Conservation (phyloP, 2,329 filamentous ascomycete species). For the Epichloe aotearoae region DNA sequence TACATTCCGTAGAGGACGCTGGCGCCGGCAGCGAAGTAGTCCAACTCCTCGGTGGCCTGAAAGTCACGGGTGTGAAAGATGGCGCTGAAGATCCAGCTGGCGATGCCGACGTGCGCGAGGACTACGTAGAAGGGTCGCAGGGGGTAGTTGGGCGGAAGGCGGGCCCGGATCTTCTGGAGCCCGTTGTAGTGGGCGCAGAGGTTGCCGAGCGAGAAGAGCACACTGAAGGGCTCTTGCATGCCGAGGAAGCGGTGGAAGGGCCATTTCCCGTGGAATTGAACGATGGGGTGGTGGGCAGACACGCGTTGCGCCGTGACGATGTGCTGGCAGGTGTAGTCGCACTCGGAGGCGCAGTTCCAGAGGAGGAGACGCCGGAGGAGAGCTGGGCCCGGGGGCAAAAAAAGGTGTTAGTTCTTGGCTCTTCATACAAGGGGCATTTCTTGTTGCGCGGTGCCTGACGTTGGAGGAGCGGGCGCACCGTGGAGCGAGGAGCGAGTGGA, state of each 20-base stretch:
- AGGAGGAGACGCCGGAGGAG: slow-evolving; percentile 73
- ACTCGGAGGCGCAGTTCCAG: slow-evolving; percentile 88
- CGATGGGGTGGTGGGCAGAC: slow-evolving; percentile 50
- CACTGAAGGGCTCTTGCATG: slow-evolving; percentile 88
- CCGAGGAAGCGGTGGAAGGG: slow-evolving; percentile 83
- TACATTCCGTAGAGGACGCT: slow-evolving; percentile 86
- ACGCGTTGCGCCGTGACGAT: slow-evolving; percentile 66
- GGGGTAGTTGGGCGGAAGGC: slow-evolving; percentile 60
- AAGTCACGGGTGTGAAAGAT: slow-evolving; percentile 91
- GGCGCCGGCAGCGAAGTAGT: slow-evolving; percentile 90
- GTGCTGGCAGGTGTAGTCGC: slow-evolving; percentile 96
- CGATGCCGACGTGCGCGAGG: slow-evolving; percentile 70
- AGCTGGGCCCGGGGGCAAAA: slow-evolving; percentile 35
- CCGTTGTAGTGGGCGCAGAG: slow-evolving; percentile 74
- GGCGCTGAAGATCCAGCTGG: slow-evolving; percentile 78
- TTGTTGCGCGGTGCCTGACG: background rate
- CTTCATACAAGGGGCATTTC: background rate
- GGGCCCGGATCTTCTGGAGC: slow-evolving; percentile 53
- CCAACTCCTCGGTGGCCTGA: slow-evolving; percentile 72
- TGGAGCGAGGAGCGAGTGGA: background rate
- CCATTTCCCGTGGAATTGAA: slow-evolving; percentile 99
- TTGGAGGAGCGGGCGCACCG: background rate
- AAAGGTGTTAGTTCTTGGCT: background rate
- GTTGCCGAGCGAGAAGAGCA: slow-evolving; percentile 88
- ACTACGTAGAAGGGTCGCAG: slow-evolving; percentile 67